phyloP scores from a whole-genome alignment of 2,329 filamentous ascomycete genomes.

The Elsinoe fawcettii region DNA sequence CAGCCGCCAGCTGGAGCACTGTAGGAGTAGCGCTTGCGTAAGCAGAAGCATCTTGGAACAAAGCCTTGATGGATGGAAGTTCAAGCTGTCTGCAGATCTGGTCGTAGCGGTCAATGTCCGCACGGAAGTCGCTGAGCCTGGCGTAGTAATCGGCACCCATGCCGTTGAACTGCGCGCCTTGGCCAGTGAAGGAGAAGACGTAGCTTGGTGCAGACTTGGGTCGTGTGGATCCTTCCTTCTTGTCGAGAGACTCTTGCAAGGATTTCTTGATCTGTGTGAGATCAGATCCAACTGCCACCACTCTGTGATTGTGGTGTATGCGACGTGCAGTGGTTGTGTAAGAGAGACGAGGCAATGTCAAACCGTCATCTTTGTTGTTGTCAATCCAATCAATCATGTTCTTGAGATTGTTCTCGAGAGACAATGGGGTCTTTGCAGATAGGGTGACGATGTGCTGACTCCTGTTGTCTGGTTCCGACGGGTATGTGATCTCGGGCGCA shows the following conservation, averaged over 20 bases:
- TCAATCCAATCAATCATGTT: slow-evolving; percentile 31
- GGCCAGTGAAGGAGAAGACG: slow-evolving; percentile 36
- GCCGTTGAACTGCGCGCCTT: slow-evolving; percentile 27
- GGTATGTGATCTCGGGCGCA: slow-evolving; percentile 35
- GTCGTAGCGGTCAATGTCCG: slow-evolving; percentile 14
- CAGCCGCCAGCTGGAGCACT: slow-evolving; percentile 34
- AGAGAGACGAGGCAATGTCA: slow-evolving; percentile 49
- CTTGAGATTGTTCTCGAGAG: slow-evolving; percentile 49
- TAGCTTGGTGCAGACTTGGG: slow-evolving; percentile 22
- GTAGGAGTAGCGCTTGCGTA: slow-evolving; percentile 15
- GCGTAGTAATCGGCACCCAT: slow-evolving; percentile 20
- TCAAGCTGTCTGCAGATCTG: slow-evolving; percentile 13
- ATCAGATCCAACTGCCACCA: slow-evolving; percentile 27
- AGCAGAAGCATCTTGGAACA: not conserved
- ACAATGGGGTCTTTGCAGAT: slow-evolving; percentile 46
- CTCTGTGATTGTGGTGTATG: slow-evolving; percentile 36
- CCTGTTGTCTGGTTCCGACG: slow-evolving; percentile 42
- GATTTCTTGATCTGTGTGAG: slow-evolving; percentile 26
- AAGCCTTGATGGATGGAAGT: slow-evolving; percentile 9
- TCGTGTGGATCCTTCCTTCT: slow-evolving; percentile 18
- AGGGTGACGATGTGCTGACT: slow-evolving; percentile 52
- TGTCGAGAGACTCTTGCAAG: slow-evolving; percentile 16
- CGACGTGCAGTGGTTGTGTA: slow-evolving; percentile 60
- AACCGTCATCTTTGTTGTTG: slow-evolving; percentile 15
- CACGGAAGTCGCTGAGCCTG: slow-evolving; percentile 12